phyloP scores from a whole-genome alignment of 164 flowering plant species.

The Houttuynia cordata region DNA sequence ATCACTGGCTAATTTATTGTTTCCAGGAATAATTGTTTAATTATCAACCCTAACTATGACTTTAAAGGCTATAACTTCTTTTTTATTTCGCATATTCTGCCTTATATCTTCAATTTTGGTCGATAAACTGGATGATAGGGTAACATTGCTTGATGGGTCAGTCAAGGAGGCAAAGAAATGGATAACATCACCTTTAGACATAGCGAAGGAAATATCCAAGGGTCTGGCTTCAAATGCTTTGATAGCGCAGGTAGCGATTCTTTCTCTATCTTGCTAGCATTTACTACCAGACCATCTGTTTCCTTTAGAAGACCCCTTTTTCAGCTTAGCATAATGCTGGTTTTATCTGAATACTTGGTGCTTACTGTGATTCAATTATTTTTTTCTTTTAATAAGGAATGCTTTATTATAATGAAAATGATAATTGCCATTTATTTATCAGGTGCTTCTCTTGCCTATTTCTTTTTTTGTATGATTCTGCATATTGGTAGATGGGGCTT shows the following conservation, averaged over 20 bases:
- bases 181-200: conserved; percentile 57
- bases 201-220: conserved; percentile 62
- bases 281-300: neutral
- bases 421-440: too few species aligned
- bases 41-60: neutral
- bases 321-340: neutral
- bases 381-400: too few species aligned
- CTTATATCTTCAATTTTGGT: too few species aligned
- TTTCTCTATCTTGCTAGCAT: neutral
- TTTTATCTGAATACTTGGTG: too few species aligned
- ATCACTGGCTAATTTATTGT: neutral
- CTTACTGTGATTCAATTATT: too few species aligned
- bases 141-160: conserved; percentile 67
- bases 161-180: conserved; percentile 87
- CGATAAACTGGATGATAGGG: conserved; percentile 20
- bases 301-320: neutral
- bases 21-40: neutral
- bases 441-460: too few species aligned
- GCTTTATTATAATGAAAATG: too few species aligned
- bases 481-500: too few species aligned
- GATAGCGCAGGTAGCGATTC: conserved; percentile 33
- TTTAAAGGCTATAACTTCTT: neutral
- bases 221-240: conserved; percentile 56
- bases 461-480: too few species aligned
- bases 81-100: neutral